Conservation (phyloP, 2,329 filamentous ascomycete species). For the Alternaria rosae region DNA sequence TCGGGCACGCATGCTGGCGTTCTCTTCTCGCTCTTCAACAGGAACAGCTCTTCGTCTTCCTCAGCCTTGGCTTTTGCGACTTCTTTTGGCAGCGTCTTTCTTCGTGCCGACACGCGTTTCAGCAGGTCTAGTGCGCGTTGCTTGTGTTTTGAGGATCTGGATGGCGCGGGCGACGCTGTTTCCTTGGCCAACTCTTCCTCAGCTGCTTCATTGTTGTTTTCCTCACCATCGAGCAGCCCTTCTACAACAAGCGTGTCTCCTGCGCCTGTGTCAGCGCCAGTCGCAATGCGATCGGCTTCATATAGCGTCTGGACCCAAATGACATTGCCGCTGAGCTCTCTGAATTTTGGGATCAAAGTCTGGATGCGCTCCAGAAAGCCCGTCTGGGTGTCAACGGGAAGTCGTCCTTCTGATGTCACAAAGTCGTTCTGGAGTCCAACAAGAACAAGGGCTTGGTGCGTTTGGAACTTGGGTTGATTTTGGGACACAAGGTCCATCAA, state of each 20-base stretch:
- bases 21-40: slow-evolving; percentile 48
- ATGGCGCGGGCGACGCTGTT: slow-evolving; percentile 37
- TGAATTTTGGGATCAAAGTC: slow-evolving; percentile 74
- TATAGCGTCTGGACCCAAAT: slow-evolving; percentile 87
- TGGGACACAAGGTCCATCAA: slow-evolving; percentile 55
- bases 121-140: slow-evolving; percentile 48
- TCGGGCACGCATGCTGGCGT: slow-evolving; percentile 53
- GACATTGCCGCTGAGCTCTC: slow-evolving; percentile 70
- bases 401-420: slow-evolving; percentile 69
- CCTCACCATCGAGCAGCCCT: slow-evolving; percentile 46
- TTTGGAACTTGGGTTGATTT: slow-evolving; percentile 61
- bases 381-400: slow-evolving; percentile 69
- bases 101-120: slow-evolving; percentile 46
- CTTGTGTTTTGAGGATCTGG: slow-evolving; percentile 45
- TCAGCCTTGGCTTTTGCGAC: slow-evolving; percentile 38
- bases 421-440: slow-evolving; percentile 95
- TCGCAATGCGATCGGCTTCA: slow-evolving; percentile 65
- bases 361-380: slow-evolving; percentile 73
- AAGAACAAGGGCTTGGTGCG: slow-evolving; percentile 75
- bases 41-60: slow-evolving; percentile 57
- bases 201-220: slow-evolving; percentile 44
- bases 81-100: slow-evolving; percentile 37
- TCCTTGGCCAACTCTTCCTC: slow-evolving; percentile 38
- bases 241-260: slow-evolving; percentile 55
- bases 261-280: slow-evolving; percentile 58